Conservation (phyloP, 192 early-diverging fungal genomes). For the Oehlia diaphana region DNA sequence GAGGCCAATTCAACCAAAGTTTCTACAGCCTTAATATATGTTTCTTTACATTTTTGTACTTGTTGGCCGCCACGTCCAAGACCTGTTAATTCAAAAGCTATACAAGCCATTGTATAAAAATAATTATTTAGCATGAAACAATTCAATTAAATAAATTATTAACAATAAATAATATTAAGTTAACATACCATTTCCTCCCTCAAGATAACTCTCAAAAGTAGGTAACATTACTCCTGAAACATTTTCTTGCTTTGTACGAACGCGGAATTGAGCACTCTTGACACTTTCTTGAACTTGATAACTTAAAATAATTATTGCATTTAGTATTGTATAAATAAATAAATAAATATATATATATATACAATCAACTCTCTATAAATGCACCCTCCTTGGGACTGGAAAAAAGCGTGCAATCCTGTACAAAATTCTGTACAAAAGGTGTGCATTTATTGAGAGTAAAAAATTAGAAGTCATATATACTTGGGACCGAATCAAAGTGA, state of each 20-base stretch:
- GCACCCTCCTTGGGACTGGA: no score
- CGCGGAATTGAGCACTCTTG: conserved; percentile 88
- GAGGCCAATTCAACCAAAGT: conserved; percentile 98
- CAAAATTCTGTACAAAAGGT: no score
- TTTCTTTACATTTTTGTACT: conserved; percentile 90
- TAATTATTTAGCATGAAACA: neutral
- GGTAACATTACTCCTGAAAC: conserved; percentile 97
- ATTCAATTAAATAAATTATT: neutral
- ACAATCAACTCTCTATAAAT: no score
- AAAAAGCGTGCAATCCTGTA: no score
- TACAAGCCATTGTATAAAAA: neutral
- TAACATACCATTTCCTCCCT: conserved; percentile 81
- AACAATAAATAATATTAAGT: neutral
- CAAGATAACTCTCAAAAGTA: conserved; percentile 83
- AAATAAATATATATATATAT: no score
- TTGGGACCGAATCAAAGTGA: no score
- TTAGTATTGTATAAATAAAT: neutral
- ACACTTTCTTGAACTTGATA: conserved; percentile 96
- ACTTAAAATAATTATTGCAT: conserved; percentile 39
- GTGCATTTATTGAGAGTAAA: no score
- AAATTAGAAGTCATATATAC: no score
- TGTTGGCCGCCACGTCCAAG: conserved; percentile 98
- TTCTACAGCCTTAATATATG: conserved; percentile 92
- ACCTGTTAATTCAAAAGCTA: conserved; percentile 96
- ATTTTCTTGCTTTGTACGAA: conserved; percentile 93